Conservation (phyloP, 768 basidiomycete species). For the Termitomyces sp. region DNA sequence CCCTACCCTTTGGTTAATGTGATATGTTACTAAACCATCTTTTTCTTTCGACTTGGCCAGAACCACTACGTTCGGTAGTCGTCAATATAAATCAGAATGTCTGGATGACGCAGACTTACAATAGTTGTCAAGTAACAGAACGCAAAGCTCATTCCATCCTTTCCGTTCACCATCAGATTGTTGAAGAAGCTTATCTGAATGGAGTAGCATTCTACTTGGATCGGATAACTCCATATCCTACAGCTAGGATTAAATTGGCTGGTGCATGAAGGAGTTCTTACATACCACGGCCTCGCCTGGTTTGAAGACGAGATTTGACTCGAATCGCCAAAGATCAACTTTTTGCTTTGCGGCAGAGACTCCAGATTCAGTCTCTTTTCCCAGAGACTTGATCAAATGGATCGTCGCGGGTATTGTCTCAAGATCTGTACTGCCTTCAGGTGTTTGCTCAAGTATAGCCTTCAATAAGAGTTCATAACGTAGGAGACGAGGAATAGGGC, state of each 20-base stretch:
- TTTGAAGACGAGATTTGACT: conserved; percentile 74
- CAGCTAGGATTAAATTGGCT: not conserved
- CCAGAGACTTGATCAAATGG: conserved; percentile 81
- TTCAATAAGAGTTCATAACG: conserved; percentile 86
- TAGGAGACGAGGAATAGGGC: conserved; percentile 84
- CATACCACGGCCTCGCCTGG: conserved; percentile 61
- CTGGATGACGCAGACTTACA: conserved; percentile 36
- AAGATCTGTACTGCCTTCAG: conserved; percentile 68
- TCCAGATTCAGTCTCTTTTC: conserved; percentile 84
- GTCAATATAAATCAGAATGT: not conserved
- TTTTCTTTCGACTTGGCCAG: conserved; percentile 80
- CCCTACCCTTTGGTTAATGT: conserved; percentile 72
- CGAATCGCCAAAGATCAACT: conserved; percentile 84
- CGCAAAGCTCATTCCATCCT: conserved; percentile 85
- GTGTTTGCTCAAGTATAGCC: conserved; percentile 73
- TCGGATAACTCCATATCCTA: conserved; percentile 87
- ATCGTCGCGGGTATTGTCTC: conserved; percentile 79
- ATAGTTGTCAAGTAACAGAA: conserved; percentile 93
- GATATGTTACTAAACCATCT: conserved; percentile 68
- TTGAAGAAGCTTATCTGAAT: conserved; percentile 75
- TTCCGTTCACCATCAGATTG: conserved; percentile 88
- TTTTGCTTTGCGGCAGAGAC: conserved; percentile 81
- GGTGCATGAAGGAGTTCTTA: not conserved
- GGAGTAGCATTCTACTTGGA: conserved; percentile 75
- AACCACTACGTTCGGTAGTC: conserved; percentile 49